These are phyloP conservation scores for Aspergillus unguis DNA, from an alignment of 2,329 filamentous ascomycete species.

Conservation along the genomic window DNA sequence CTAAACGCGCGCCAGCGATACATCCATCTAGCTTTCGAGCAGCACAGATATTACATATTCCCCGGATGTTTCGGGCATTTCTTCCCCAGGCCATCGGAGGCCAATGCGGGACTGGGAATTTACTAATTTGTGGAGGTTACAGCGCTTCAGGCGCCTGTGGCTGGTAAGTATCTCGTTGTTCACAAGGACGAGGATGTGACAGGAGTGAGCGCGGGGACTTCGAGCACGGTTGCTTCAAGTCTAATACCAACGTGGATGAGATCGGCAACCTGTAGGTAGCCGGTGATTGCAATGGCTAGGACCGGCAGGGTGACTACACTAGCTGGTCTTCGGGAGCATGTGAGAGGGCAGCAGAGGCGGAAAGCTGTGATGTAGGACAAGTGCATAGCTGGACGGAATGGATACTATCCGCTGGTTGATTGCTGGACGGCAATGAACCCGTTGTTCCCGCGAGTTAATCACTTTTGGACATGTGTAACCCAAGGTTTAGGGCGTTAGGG, in stretches of 20 bases:
- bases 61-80: slow-evolving; percentile 31
- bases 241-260: slow-evolving; percentile 21
- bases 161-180: slow-evolving; percentile 40
- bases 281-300: slow-evolving; percentile 5
- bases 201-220: neutral
- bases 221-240: slow-evolving; percentile 8
- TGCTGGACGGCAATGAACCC: slow-evolving; percentile 1
- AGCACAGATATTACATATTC: slow-evolving; percentile 25
- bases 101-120: slow-evolving; percentile 34
- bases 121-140: slow-evolving; percentile 33
- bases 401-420: neutral
- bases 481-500: neutral
- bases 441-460: slow-evolving; percentile 3
- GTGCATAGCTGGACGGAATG: neutral
- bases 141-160: slow-evolving; percentile 28
- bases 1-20: slow-evolving; percentile 29
- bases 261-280: slow-evolving; percentile 12
- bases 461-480: slow-evolving; percentile 2
- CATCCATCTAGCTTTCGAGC: slow-evolving; percentile 29
- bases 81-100: slow-evolving; percentile 24
- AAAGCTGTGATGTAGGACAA: slow-evolving; percentile 13
- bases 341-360: slow-evolving; percentile 6
- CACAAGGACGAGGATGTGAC: slow-evolving; percentile 24
- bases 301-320: neutral
- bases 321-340: slow-evolving; percentile 5